Evolutionary conservation across 805 yeast genomes (phyloP).

Genomic region (Sungouiozyma intestinalis): DNA sequence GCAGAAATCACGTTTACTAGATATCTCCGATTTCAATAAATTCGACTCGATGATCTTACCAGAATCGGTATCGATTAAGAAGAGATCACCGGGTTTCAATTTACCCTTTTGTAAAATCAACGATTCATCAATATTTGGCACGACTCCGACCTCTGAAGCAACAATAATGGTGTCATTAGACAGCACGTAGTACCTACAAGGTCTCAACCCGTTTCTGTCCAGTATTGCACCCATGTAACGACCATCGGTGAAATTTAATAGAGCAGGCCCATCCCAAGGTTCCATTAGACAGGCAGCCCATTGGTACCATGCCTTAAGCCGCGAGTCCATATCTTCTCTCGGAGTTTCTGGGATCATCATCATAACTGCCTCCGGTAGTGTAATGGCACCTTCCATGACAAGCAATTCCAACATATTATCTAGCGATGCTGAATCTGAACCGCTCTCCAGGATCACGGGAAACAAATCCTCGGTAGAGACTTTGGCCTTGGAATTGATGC

Average conservation of each 20-base stretch:
- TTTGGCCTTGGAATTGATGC: slow-evolving; percentile 33
- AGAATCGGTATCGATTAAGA: slow-evolving; percentile 84
- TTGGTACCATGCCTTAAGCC: slow-evolving; percentile 89
- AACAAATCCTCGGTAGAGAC: slow-evolving; percentile 60
- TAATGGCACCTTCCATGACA: slow-evolving; percentile 81
- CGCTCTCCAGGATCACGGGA: slow-evolving; percentile 97
- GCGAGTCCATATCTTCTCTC: slow-evolving; percentile 94
- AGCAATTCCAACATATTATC: slow-evolving; percentile 91
- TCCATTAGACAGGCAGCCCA: slow-evolving; percentile 99
- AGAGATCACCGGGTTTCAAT: slow-evolving; percentile 91
- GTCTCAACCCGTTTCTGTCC: slow-evolving; percentile 95
- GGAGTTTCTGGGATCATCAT: slow-evolving; percentile 95
- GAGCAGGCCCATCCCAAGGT: slow-evolving; percentile 99
- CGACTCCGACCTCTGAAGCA: slow-evolving; percentile 97
- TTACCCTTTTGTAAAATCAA: slow-evolving; percentile 84
- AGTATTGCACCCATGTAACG: slow-evolving; percentile 97
- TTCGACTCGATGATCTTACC: slow-evolving; percentile 91
- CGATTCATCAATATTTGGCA: slow-evolving; percentile 71
- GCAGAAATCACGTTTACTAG: slow-evolving; percentile 81
- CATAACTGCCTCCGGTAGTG: slow-evolving; percentile 96
- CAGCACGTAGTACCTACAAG: slow-evolving; percentile 94
- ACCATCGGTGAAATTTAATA: slow-evolving; percentile 94
- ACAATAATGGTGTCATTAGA: slow-evolving; percentile 92
- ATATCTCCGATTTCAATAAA: slow-evolving; percentile 70
- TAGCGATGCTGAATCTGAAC: slow-evolving; percentile 96